Evolutionary conservation across 345 rosid species (phyloP), one percentile per base, ranked within the genome.

Genomic region (Melaleuca quinquenervia): DNA sequence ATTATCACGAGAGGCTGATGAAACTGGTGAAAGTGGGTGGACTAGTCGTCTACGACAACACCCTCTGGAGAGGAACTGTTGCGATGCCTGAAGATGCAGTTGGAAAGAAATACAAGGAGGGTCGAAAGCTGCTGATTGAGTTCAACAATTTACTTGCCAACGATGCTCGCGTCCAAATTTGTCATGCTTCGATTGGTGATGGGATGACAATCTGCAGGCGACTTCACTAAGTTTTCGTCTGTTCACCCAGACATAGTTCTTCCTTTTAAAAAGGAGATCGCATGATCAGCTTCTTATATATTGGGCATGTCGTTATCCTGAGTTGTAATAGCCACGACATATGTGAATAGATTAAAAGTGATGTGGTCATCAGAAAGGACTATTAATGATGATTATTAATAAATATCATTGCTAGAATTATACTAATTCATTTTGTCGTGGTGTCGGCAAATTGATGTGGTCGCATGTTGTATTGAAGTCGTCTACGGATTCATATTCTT

Each of bases 161-260:
- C 11, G 98, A 96, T 88, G 83, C 88, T 78, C 94, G 94, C 14
- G 85, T 94, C 74, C 92, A 94, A 53, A 48, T 94, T 7, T 95
- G 93, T 45, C 93, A 88, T 62, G 92, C 91, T 74, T 91, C 96
- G 14, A 78, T 92, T 21, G 97, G 96, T 27, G 98, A 94, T 89
- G 97, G 97, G 84, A 90, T 93, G 84, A 93, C 95, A 11, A 93
- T 96, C 64, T 90, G 92, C 90, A 88, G 88, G 89, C 88, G 91
- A 53, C 53, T 87, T 64, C 45, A 70, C 80, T 70, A 70, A 70
- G 80, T 70, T 70, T 21, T 70, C 6, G 5, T 70, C 26, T 18
- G 24, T 32, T 32, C 45, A 64, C 18, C 36, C 21, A 16, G 16
- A 5, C 64, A 0, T 13, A n/a, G 27, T 27, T 15, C 21, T 14